phyloP scores from a whole-genome alignment of 202 grass and related monocot genomes.

The Saccharum hybrid region DNA sequence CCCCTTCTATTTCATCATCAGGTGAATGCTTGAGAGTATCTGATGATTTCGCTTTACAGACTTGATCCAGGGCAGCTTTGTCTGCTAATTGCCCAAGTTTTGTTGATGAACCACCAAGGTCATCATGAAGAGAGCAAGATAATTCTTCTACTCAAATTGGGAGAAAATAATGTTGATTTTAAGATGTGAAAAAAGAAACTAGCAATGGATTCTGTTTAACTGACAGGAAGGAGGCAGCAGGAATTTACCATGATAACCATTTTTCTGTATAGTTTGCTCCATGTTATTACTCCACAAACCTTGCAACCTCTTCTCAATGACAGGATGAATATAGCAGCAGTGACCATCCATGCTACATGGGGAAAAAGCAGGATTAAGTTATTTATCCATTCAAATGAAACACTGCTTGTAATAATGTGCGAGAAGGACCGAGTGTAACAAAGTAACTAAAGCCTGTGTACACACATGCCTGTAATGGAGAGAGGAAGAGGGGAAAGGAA shows the following conservation, averaged over 20 bases:
- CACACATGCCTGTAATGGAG: neutral
- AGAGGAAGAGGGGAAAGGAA: neutral
- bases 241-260: constrained; percentile 57
- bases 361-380: neutral
- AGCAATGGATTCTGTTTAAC: constrained; percentile 14
- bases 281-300: constrained; percentile 44
- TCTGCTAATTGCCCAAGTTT: constrained; percentile 39
- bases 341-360: constrained; percentile 63
- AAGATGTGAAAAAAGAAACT: constrained; percentile 21
- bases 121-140: neutral
- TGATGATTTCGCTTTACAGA: constrained; percentile 61
- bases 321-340: constrained; percentile 68
- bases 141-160: constrained; percentile 35
- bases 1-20: constrained; percentile 94
- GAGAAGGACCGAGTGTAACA: neutral
- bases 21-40: constrained; percentile 69
- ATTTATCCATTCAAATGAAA: constrained; percentile 26
- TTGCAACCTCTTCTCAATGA: constrained; percentile 62
- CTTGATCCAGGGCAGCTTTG: constrained; percentile 47
- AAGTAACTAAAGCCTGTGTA: neutral
- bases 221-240: constrained; percentile 3
- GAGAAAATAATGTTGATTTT: constrained; percentile 24
- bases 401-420: neutral
- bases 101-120: constrained; percentile 26
- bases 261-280: constrained; percentile 40